Conservation (phyloP, 441 rosid species). For the Manihot esculenta region DNA sequence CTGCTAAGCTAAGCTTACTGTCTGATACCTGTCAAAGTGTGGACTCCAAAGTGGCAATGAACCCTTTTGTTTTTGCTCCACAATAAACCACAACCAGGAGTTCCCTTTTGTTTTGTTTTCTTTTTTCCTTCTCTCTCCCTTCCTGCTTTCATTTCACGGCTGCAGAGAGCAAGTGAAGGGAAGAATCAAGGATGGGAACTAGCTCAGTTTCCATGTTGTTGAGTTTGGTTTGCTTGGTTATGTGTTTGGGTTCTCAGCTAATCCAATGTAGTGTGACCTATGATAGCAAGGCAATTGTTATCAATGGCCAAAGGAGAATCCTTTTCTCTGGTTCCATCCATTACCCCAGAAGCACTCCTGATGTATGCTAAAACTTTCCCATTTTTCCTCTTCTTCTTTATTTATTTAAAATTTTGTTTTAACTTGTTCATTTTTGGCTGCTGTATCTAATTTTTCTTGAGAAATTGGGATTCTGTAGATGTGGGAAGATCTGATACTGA, state of each 20-base stretch:
- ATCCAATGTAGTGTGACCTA: constrained; percentile 41
- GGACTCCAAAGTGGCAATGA: constrained; percentile 21
- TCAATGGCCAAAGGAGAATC: constrained; percentile 53
- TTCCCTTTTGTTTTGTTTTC: neutral
- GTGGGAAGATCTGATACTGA: constrained; percentile 79
- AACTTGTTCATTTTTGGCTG: neutral
- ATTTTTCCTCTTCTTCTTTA: neutral
- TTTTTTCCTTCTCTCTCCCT: neutral
- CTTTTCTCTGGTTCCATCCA: constrained; percentile 53
- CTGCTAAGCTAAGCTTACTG: constrained; percentile 12
- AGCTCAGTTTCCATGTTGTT: constrained; percentile 18
- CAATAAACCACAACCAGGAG: constrained; percentile 13
- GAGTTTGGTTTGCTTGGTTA: constrained; percentile 18
- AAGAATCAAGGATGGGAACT: constrained; percentile 21
- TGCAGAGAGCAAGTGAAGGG: neutral
- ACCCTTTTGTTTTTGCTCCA: constrained; percentile 21
- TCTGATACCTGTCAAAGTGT: constrained; percentile 19
- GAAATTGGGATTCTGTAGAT: constrained; percentile 38
- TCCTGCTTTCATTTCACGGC: neutral
- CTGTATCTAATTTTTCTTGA: constrained; percentile 23
- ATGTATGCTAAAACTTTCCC: constrained; percentile 30
- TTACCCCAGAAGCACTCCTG: constrained; percentile 53
- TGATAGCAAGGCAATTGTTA: constrained; percentile 50
- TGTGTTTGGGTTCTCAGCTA: constrained; percentile 27
- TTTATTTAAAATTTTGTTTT: neutral